Base-by-base conservation (phyloP, 2,329 filamentous ascomycete genomes). In the Furcasterigmium sp. region DNA sequence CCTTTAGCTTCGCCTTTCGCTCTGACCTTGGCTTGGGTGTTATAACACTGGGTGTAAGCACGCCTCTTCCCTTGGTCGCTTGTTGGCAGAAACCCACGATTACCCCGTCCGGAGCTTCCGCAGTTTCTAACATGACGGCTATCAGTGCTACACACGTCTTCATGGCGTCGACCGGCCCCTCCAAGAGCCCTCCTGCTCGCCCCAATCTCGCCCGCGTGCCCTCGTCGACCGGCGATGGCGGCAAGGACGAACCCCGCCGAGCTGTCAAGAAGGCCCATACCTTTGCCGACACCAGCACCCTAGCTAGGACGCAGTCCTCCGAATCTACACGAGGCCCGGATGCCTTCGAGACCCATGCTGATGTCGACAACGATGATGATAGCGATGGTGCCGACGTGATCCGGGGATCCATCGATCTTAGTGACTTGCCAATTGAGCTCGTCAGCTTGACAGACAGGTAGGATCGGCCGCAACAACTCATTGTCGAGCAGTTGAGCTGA, bases 391-490 rank as follows among this genome's bases (percentile, higher is more conserved):
- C 64, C 5, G 75, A 80, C 47, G 54, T 63, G 3, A 69, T 70
- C 1, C 61, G 77, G 46, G 67, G 70, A 18, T 81, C 85, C 4
- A 78, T 87, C 49, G 84, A 87, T 45, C 84, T 93, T 50, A 88
- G 95, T 55, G 87, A 95, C 57, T 80, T 98, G 34, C 93, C 93
- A 13, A 93, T 96, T 56, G 93, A 98, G 73, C 79, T 98, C 46
- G 78, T 93, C 46, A 93, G 88, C 62, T 69, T 96, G 59, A 89
- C 86, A 17, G 91, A 97, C 64, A 87, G 87, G 88, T 90, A 70
- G 48, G 62, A 51, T 32, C 25, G 38, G 20, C 32, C 17, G 8
- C 13, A n/a, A 19, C 9, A 7, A 29, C 38, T 39, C 35, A 40
- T 45, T 39, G 41, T 28, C 23, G 23, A n/a, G n/a, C n/a, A n/a